Base-by-base conservation (phyloP, 2,329 filamentous ascomycete genomes). In the Penicillium brevicompactum region DNA sequence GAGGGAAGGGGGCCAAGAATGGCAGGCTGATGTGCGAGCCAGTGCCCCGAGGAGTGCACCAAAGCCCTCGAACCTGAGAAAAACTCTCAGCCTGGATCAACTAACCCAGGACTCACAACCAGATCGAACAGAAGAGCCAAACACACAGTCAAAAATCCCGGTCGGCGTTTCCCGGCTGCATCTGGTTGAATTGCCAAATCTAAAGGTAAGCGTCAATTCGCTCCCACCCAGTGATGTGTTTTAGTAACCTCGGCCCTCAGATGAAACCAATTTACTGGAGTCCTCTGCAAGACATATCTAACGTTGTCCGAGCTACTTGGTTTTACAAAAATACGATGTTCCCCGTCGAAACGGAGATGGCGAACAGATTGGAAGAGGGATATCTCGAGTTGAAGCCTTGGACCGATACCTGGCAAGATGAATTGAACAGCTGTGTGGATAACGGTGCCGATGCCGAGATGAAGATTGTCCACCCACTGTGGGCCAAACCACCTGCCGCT, bases 251-350 rank as follows among this genome's bases (percentile, higher is more conserved):
- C 6, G 1, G 4, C 6, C 9, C 43, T 1, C 82, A 90, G 67
- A 96, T 99, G 92, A 91, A 92, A 72, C 94, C 94, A 0, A 97
- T 97, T 56, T 99, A 99, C 71, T 99, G 94, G 94, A 92, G 89
- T 16, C 93, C 94, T 7, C 83, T 97, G 31, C 92, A 96, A 66
- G 94, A 97, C 67, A 84, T 95, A 31, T 88, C 91, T 6, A 81
- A 87, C 34, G 92, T 97, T 1, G 82, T 89, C 54, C 83, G 94
- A 61, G 92, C 90, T 1, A 97, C 93, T 0, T 99, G 94, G 94
- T 99, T 99, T 71, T 97, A 97, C 74, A 89, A 89, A 76, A 92
- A 97, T 68, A 93, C 89, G 1, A 96, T 97, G 92, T 79, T 90
- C 55, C 94, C 94, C 0, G 84, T 99, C 5, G 91, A 96, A 59